Conservation (phyloP, 805 yeast species). For the Wickerhamomyces rabaulensis region DNA sequence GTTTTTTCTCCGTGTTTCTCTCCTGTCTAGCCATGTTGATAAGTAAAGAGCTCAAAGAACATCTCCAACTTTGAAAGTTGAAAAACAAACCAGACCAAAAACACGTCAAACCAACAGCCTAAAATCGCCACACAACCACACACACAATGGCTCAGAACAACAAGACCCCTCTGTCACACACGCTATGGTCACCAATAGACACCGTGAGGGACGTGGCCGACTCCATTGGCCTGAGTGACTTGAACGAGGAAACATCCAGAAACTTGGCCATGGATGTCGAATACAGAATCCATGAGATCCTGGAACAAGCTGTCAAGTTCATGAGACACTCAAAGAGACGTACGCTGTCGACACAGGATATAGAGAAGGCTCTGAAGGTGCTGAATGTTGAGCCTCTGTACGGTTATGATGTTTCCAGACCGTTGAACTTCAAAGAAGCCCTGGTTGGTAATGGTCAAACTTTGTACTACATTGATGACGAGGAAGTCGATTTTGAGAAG, state of each 20-base stretch:
- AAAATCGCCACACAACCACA: conserved; percentile 1
- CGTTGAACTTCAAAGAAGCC: conserved; percentile 80
- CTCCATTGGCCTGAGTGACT: conserved; percentile 66
- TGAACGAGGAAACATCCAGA: conserved; percentile 90
- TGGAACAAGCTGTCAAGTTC: conserved; percentile 93
- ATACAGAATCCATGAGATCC: conserved; percentile 88
- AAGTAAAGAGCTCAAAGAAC: too few relatives aligned
- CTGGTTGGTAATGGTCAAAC: conserved; percentile 90
- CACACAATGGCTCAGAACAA: conserved; percentile 5
- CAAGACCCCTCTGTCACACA: conserved; percentile 68
- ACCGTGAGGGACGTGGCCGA: conserved; percentile 97
- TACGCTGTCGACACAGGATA: conserved; percentile 73
- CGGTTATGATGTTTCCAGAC: conserved; percentile 70
- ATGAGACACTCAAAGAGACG: conserved; percentile 92
- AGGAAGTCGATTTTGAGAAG: conserved; percentile 89
- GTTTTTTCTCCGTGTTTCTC: too few relatives aligned
- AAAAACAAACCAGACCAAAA: neutral
- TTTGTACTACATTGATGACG: conserved; percentile 86
- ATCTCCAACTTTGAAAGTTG: too few relatives aligned
- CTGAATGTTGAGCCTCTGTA: conserved; percentile 92
- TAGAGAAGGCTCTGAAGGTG: conserved; percentile 74
- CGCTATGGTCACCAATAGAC: conserved; percentile 96
- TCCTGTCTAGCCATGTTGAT: too few relatives aligned
- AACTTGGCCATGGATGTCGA: conserved; percentile 99
- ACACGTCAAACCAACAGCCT: neutral